Conservation (phyloP, 139 green algal species). For the Closterium sp. region DNA sequence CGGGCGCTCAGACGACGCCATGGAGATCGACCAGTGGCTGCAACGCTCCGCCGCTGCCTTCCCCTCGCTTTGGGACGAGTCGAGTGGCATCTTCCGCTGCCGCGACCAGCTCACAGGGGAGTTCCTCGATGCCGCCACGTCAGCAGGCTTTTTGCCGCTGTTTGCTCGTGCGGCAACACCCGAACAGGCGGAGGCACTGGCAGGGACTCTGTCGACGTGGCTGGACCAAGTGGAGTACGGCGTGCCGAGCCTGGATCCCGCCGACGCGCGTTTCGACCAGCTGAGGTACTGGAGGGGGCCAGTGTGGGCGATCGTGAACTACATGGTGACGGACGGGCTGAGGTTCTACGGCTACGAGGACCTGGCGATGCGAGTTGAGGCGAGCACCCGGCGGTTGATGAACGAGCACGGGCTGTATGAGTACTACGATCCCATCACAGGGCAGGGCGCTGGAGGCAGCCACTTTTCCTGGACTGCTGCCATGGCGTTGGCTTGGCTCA, state of each 20-base stretch:
- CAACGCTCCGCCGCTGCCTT: not conserved
- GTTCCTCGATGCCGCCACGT: slow-evolving; percentile 24
- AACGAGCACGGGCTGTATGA: slow-evolving; percentile 14
- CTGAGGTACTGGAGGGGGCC: slow-evolving; percentile 40
- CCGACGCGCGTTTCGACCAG: slow-evolving; percentile 14
- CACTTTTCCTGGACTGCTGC: slow-evolving; percentile 43
- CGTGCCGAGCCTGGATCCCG: slow-evolving; percentile 28
- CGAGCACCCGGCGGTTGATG: slow-evolving; percentile 6
- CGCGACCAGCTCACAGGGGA: slow-evolving; percentile 22
- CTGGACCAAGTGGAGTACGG: slow-evolving; percentile 17
- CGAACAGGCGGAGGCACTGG: slow-evolving; percentile 14
- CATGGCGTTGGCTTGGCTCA: slow-evolving; percentile 35
- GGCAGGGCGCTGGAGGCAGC: slow-evolving; percentile 31
- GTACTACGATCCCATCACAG: slow-evolving; percentile 37
- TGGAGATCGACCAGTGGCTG: slow-evolving; percentile 37
- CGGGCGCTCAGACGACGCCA: not conserved
- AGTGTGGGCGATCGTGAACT: slow-evolving; percentile 46
- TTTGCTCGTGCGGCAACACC: not conserved
- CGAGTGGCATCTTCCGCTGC: slow-evolving; percentile 17
- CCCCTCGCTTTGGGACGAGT: slow-evolving; percentile 20
- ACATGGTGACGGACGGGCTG: slow-evolving; percentile 40
- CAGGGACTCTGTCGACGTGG: slow-evolving; percentile 20
- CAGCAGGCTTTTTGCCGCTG: slow-evolving; percentile 22
- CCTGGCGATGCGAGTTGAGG: slow-evolving; percentile 11
- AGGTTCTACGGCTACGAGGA: slow-evolving; percentile 25